Percentiles rank a stretch among this genome's conserved stretches.
phyloP scores from a whole-genome alignment of 345 rosid genomes.

The Lepidium aucheri region DNA sequence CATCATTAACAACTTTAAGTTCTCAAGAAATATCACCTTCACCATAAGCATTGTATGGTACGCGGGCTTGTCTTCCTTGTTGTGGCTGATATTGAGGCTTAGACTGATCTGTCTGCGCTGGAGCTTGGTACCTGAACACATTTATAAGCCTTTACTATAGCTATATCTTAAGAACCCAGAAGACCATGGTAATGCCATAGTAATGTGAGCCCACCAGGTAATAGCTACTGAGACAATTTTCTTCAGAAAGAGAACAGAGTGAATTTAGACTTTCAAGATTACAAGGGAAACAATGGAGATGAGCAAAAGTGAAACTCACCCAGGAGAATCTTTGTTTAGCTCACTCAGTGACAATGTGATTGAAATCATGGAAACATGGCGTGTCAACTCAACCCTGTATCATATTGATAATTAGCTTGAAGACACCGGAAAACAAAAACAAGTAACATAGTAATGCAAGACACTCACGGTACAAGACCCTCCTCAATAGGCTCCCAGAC shows the following conservation, averaged over 20 bases:
- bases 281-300: background rate
- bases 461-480: constrained; percentile 80
- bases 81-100: constrained; percentile 58
- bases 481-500: constrained; percentile 96
- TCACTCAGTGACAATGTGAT: constrained; percentile 69
- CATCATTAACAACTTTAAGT: background rate
- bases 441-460: background rate
- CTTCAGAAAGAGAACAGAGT: background rate
- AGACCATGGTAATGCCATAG: background rate
- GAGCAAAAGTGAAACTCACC: constrained; percentile 41
- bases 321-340: constrained; percentile 61
- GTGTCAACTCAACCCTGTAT: constrained; percentile 91
- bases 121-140: constrained; percentile 74
- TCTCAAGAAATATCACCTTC: constrained; percentile 45
- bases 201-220: background rate
- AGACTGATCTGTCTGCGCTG: constrained; percentile 40
- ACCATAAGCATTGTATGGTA: constrained; percentile 41
- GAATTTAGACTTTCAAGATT: background rate
- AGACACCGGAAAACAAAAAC: background rate
- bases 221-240: background rate
- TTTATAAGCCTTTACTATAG: background rate
- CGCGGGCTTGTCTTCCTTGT: constrained; percentile 41
- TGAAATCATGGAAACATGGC: constrained; percentile 91
- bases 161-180: background rate
- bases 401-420: constrained; percentile 12